Evolutionary conservation across 805 yeast species (phyloP).

Genomic region (Cephaloascus fragrans): DNA sequence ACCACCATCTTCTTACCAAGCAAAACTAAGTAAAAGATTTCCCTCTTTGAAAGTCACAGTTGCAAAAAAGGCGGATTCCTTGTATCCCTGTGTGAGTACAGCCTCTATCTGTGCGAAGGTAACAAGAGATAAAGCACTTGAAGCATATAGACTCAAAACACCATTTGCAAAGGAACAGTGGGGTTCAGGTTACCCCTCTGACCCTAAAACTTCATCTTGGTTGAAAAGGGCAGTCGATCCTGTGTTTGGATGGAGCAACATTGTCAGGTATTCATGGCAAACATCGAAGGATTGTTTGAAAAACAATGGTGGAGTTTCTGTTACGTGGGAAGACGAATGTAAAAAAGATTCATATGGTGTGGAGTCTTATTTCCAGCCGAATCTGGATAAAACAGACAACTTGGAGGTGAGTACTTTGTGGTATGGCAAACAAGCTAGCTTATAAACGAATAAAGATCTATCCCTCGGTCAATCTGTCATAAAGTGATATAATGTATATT

Average conservation of each 20-base stretch:
- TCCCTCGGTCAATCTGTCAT: too few species aligned
- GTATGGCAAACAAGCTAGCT: slow-evolving; percentile 13
- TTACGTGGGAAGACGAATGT: slow-evolving; percentile 53
- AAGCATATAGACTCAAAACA: slow-evolving; percentile 19
- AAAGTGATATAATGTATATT: too few species aligned
- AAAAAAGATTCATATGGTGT: slow-evolving; percentile 15
- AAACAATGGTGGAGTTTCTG: slow-evolving; percentile 37
- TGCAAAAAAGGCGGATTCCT: slow-evolving; percentile 89
- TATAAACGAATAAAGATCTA: neutral
- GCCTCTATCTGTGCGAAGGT: slow-evolving; percentile 97
- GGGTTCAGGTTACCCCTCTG: slow-evolving; percentile 95
- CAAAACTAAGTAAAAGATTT: slow-evolving; percentile 58
- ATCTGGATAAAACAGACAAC: slow-evolving; percentile 4
- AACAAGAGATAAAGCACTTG: slow-evolving; percentile 67
- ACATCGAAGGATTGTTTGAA: slow-evolving; percentile 71
- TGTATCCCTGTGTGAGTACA: slow-evolving; percentile 86
- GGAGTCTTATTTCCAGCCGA: neutral
- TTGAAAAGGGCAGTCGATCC: slow-evolving; percentile 50
- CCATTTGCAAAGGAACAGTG: slow-evolving; percentile 24
- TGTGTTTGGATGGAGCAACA: slow-evolving; percentile 81
- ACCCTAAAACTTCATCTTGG: slow-evolving; percentile 82
- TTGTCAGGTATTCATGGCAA: slow-evolving; percentile 87
- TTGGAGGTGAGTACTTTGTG: slow-evolving; percentile 12
- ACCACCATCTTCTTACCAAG: slow-evolving; percentile 79
- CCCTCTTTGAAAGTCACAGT: slow-evolving; percentile 71